These are phyloP conservation scores for Metschnikowia anglica DNA, from an alignment of 805 yeast species.

Conservation along the genomic window DNA sequence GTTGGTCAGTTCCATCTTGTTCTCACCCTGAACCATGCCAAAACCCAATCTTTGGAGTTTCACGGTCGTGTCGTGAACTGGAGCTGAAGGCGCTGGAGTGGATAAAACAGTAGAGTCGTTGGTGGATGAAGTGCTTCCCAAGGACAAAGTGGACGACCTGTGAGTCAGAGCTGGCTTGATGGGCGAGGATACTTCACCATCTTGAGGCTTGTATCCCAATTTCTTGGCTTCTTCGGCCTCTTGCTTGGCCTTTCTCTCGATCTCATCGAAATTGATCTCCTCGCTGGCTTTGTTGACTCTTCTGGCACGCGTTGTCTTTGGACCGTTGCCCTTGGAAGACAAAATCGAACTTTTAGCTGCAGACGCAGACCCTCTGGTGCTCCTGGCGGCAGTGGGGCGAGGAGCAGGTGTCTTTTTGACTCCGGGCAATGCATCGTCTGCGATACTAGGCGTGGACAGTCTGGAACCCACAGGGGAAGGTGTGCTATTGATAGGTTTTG, in stretches of 20 bases:
- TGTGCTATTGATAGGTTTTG: constrained; percentile 64
- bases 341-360: constrained; percentile 33
- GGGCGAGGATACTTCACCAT: constrained; percentile 19
- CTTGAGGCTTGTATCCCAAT: constrained; percentile 51
- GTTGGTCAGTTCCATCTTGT: constrained; percentile 44
- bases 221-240: constrained; percentile 70
- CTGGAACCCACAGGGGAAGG: constrained; percentile 51
- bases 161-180: constrained; percentile 5
- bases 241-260: constrained; percentile 74
- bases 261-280: constrained; percentile 57
- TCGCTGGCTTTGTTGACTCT: constrained; percentile 47
- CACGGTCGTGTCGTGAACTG: constrained; percentile 55
- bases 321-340: constrained; percentile 53
- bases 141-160: constrained; percentile 10
- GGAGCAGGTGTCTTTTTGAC: constrained; percentile 17
- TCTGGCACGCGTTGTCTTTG: constrained; percentile 57
- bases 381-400: constrained; percentile 29
- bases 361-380: constrained; percentile 28
- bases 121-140: constrained; percentile 8
- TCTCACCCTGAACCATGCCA: constrained; percentile 76
- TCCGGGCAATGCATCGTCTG: constrained; percentile 31
- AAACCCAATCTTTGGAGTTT: constrained; percentile 82
- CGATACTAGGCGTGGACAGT: constrained; percentile 43
- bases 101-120: constrained; percentile 2
- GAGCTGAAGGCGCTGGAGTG: constrained; percentile 20